Conservation (phyloP, 1,284 basidiomycete species). For the Marasmius tenuissimus region DNA sequence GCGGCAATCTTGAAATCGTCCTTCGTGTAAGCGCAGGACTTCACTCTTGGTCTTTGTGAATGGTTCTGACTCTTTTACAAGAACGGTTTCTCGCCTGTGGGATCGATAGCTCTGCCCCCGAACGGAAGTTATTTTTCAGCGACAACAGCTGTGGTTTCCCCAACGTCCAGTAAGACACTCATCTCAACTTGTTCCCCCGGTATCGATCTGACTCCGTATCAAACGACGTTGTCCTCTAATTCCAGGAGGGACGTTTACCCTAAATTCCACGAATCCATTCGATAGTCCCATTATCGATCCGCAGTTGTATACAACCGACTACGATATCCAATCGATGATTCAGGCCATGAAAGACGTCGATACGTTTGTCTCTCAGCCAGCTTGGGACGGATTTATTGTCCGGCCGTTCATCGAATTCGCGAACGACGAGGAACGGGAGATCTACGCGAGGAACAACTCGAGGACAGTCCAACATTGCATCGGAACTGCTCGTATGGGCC, state of each 20-base stretch:
- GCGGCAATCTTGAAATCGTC: constrained; percentile 15
- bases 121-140: neutral
- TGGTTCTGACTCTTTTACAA: neutral
- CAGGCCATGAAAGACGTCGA: constrained; percentile 13
- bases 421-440: constrained; percentile 14
- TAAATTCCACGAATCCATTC: constrained; percentile 1
- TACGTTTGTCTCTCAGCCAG: constrained; percentile 15
- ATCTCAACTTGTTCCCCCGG: neutral
- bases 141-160: neutral
- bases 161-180: constrained; percentile 1
- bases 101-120: neutral
- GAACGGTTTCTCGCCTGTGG: neutral
- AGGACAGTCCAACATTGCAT: constrained; percentile 12
- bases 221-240: neutral
- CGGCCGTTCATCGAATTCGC: constrained; percentile 3
- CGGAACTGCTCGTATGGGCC: constrained; percentile 15
- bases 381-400: constrained; percentile 18
- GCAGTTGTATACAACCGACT: neutral
- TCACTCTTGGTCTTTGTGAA: neutral
- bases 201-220: neutral
- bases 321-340: constrained; percentile 10
- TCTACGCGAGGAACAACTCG: constrained; percentile 13
- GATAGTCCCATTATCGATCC: neutral
- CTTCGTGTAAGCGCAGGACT: constrained; percentile 7
- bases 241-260: neutral